Evolutionary conservation across 2,329 filamentous ascomycete species (phyloP).

Genomic region (Kalaharituber pfeilii): DNA sequence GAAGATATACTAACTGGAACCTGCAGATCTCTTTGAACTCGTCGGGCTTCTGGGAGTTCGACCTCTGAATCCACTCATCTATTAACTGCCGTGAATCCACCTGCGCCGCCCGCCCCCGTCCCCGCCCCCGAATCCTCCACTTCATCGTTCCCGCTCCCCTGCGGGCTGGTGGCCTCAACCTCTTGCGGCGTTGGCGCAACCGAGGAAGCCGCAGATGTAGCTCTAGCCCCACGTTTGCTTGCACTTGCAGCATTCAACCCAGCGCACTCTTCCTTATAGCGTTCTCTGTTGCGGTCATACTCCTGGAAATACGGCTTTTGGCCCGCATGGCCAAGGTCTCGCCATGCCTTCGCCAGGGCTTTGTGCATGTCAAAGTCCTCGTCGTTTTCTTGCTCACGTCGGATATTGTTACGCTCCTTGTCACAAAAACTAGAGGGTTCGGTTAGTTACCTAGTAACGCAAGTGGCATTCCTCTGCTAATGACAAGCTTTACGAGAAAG

Average conservation of each 20-base stretch:
- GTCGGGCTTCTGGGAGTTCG: too few relatives aligned
- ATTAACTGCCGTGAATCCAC: constrained; percentile 22
- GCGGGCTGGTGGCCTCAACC: constrained; percentile 1
- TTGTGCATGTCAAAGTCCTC: constrained; percentile 23
- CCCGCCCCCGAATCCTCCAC: constrained; percentile 14
- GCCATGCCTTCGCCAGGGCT: constrained; percentile 23
- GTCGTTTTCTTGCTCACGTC: constrained; percentile 20
- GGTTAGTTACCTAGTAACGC: background rate
- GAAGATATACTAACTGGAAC: too few relatives aligned
- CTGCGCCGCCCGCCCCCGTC: constrained; percentile 11
- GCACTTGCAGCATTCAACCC: constrained; percentile 12
- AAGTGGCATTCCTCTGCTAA: background rate
- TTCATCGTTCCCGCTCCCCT: constrained; percentile 9
- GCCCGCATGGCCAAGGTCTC: constrained; percentile 19
- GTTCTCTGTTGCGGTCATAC: constrained; percentile 20
- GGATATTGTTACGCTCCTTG: constrained; percentile 21
- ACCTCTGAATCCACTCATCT: too few relatives aligned
- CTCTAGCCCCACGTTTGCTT: constrained; percentile 17
- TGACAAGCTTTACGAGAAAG: too few relatives aligned
- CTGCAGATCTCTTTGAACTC: too few relatives aligned
- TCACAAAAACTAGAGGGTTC: constrained; percentile 20
- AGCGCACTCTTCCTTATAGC: constrained; percentile 20
- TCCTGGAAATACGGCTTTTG: constrained; percentile 23
- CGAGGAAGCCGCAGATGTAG: constrained; percentile 14
- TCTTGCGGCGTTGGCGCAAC: constrained; percentile 11